Evolutionary conservation across 225 moss, liverwort and hornwort species (phyloP), one percentile per base, ranked within the genome.

Genomic region (Pseudisothecium myosuroides): DNA sequence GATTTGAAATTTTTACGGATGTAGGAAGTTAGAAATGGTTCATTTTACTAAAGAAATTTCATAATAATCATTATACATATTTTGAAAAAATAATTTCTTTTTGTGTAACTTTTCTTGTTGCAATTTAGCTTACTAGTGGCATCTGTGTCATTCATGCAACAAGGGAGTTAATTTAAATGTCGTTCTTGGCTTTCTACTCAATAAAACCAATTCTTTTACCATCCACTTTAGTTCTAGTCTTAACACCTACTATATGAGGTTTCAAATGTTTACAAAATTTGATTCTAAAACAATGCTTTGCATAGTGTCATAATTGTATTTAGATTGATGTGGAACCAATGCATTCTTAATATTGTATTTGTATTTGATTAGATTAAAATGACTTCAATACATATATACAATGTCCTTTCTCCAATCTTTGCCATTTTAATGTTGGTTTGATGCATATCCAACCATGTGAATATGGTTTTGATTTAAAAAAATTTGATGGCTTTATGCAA

Each of bases 71-170:
- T 67, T n/a, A 4, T 21, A n/a, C 2, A 67, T 22, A 21, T 67
- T 37, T 36, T 12, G 1, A 65, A 65, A 36, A 65, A 17, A 34
- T 37, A 37, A 37, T 37, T 37, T 66, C 2, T 20, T 37, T 37
- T 67, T 1, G 3, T 11, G 6, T 4, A 4, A 37, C 6, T 67
- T 37, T 67, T 67, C 6, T 12, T n/a, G 1, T 12, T 12, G 21
- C 0, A 67, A 1, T n/a, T 32, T 66, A 11, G 36, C 19, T 36
- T 67, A 37, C 1, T 37, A 67, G 21, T 24, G 4, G 26, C 41
- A 41, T n/a, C 2, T 1, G 1, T 0, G 7, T 26, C 26, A 24
- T 69, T 39, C 3, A 0, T 41, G 8, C 3, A 26, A 5, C 8
- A 41, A 41, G 24, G 4, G 21, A 7, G 6, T 3, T 27, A 27